phyloP scores from a whole-genome alignment of 2,329 filamentous ascomycete species.

The Ophiobolus disseminans region DNA sequence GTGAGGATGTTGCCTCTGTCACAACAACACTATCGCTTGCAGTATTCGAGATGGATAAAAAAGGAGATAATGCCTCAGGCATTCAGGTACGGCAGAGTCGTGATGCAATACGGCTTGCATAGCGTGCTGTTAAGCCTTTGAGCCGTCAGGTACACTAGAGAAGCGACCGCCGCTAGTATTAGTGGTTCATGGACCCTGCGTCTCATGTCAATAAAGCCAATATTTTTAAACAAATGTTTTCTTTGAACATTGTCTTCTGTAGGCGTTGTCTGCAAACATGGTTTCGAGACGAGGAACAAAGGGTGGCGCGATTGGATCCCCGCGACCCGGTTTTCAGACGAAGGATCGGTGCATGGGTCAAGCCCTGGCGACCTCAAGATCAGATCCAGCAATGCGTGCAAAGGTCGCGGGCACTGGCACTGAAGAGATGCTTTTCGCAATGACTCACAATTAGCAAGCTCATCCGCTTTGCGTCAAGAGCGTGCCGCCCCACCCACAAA shows the following conservation, averaged over 20 bases:
- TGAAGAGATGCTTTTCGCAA: not conserved
- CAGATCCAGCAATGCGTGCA: not conserved
- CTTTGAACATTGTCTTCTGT: too few species aligned
- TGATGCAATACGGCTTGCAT: constrained; percentile 1
- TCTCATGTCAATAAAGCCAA: not conserved
- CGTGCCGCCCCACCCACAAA: too few species aligned
- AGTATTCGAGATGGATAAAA: not conserved
- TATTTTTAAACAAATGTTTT: too few species aligned
- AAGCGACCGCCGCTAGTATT: not conserved
- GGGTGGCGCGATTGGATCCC: not conserved
- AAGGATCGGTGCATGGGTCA: not conserved
- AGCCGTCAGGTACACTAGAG: not conserved
- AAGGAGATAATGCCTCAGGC: not conserved
- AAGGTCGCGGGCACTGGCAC: not conserved
- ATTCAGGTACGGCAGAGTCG: not conserved
- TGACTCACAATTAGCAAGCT: constrained; percentile 1
- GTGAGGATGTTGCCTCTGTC: too few species aligned
- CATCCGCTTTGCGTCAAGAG: too few species aligned
- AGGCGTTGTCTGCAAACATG: not conserved
- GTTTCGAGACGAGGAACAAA: not conserved
- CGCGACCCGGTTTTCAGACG: not conserved
- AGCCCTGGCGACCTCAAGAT: not conserved
- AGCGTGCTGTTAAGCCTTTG: not conserved
- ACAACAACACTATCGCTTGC: too few species aligned
- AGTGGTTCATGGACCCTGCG: not conserved